phyloP scores from a whole-genome alignment of 441 rosid species.

The Pelargonium fulgidum region DNA sequence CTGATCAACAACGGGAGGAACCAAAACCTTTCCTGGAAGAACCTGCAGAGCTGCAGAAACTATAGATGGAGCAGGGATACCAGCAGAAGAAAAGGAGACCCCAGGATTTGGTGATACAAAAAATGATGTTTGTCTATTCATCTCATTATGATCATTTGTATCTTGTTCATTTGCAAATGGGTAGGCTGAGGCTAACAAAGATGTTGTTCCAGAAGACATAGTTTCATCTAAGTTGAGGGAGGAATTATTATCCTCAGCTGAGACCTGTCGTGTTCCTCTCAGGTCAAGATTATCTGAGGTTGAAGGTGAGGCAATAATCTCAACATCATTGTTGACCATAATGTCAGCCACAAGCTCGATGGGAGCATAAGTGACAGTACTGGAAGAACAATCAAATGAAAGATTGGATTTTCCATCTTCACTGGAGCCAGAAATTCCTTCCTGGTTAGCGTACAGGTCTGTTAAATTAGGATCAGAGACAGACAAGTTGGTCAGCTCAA shows the following conservation, averaged over 20 bases:
- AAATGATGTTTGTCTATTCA: conserved; percentile 23
- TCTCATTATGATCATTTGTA: conserved; percentile 28
- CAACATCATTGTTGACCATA: conserved; percentile 28
- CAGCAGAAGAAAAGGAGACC: conserved; percentile 43
- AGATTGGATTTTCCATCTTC: conserved; percentile 21
- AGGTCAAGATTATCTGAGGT: conserved; percentile 34
- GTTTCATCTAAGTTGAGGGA: conserved; percentile 28
- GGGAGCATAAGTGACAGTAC: conserved; percentile 21
- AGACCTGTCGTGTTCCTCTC: conserved; percentile 27
- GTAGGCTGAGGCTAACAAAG: conserved; percentile 31
- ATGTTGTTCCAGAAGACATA: conserved; percentile 27
- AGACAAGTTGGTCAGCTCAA: conserved; percentile 28
- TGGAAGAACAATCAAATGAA: conserved; percentile 31
- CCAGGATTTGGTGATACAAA: conserved; percentile 24
- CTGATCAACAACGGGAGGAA: conserved; percentile 76
- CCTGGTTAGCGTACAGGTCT: conserved; percentile 25
- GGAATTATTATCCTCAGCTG: conserved; percentile 31
- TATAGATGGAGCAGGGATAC: conserved; percentile 85
- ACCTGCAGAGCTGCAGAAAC: conserved; percentile 57
- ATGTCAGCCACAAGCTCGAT: conserved; percentile 25
- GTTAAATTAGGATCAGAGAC: conserved; percentile 15
- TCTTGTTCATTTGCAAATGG: conserved; percentile 31
- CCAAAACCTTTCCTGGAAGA: conserved; percentile 70
- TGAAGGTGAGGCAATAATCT: conserved; percentile 22
- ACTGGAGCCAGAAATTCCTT: conserved; percentile 23